Base-by-base conservation (phyloP, 1,284 basidiomycete species). In the Cutaneotrichosporon sp. region DNA sequence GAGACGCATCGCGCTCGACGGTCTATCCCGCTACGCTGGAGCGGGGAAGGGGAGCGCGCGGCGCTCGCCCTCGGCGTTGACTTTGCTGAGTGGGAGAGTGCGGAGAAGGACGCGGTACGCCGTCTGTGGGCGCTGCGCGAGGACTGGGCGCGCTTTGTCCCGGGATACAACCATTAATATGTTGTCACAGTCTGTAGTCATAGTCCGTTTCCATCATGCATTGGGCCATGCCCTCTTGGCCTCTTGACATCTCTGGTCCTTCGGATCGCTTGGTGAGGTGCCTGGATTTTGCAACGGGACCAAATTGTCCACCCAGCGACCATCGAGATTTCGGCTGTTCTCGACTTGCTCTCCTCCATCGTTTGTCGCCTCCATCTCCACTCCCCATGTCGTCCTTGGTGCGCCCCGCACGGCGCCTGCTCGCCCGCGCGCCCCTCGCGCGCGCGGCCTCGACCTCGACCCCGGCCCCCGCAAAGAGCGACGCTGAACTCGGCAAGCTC, bases 91-190 rank as follows among this genome's bases (percentile, higher is more conserved):
- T 75, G 73, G 73, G 36, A 11, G 8, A 54, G 54, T 5, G 63
- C 46, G n/a, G 72, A 75, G 62, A 36, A 36, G 25, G 73, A 73
- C 38, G 72, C 54, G 0, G 16, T 73, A 25, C 57, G 62, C 25
- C 63, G 72, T 20, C 50, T 74, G 20, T 67, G 63, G 65, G 27
- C 18, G 0, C 49, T 68, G 16, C 62, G 64, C 18, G 34, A 36
- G 1, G 69, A 72, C 46, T 75, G 73, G 73, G 33, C 27, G 3
- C 57, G 64, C 33, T 74, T 47, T 34, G 55, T 57, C 14, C 55
- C 55, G 29, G 54, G 54, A 34, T 56, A 56, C 43, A 60, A 22
- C 42, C 38, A 42, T 42, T 60, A 53, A 33, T 8, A 33, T 25
- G 27, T 45, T 47, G 33, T 42, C 16, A 24, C 25, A 20, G 18